These are phyloP conservation scores for Suhomyces canberraensis DNA, from an alignment of 805 yeast genomes.

Conservation along the genomic window DNA sequence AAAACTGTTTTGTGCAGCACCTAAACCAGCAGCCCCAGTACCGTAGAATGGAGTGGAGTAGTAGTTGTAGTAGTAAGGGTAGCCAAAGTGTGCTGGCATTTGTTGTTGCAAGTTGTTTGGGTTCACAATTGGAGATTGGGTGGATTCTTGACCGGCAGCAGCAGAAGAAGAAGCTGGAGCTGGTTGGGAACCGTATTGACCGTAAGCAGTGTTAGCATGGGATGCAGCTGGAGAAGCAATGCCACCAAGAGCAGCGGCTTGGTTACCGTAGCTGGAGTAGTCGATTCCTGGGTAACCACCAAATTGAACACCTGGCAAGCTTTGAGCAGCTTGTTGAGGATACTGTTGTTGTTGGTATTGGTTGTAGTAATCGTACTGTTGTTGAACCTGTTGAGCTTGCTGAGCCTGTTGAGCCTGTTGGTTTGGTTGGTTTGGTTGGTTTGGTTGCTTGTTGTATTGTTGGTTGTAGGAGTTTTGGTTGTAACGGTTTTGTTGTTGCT, in stretches of 20 bases:
- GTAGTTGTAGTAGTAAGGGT: conserved; percentile 43
- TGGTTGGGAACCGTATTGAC: conserved; percentile 18
- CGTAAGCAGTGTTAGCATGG: conserved; percentile 23
- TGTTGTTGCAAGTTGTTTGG: conserved; percentile 26
- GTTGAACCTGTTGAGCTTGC: conserved; percentile 12
- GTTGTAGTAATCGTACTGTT: conserved; percentile 29
- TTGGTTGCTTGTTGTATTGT: conserved; percentile 9
- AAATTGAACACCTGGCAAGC: conserved; percentile 38
- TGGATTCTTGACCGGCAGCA: conserved; percentile 17
- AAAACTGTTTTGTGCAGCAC: conserved; percentile 19
- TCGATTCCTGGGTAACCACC: conserved; percentile 45
- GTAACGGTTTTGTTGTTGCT: conserved; percentile 7
- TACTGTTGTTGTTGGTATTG: conserved; percentile 41
- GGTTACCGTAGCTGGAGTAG: conserved; percentile 38
- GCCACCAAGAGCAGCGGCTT: conserved; percentile 27
- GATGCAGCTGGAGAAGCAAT: conserved; percentile 27
- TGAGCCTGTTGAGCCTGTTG: conserved; percentile 13
- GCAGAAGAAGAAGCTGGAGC: conserved; percentile 15
- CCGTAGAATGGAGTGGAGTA: conserved; percentile 41
- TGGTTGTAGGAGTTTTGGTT: conserved; percentile 6
- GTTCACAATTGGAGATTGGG: conserved; percentile 23
- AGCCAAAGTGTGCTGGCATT: conserved; percentile 38
- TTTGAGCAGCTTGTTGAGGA: conserved; percentile 40
- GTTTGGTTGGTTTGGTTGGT: conserved; percentile 8
- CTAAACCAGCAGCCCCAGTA: conserved; percentile 27